phyloP scores from a whole-genome alignment of 2,329 filamentous ascomycete species.

The Paecilomyces sp. region DNA sequence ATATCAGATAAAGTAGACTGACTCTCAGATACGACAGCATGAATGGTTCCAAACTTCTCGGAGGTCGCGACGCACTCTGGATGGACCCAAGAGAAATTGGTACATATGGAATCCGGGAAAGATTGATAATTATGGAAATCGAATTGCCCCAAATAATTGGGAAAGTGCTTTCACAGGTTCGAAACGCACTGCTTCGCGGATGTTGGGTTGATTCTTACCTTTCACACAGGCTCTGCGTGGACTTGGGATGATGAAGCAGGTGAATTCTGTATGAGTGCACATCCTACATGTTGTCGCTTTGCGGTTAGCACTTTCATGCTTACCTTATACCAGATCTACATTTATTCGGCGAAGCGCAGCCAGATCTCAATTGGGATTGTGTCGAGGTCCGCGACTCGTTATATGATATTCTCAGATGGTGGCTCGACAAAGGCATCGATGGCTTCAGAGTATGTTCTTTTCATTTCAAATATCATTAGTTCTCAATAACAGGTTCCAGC shows the following conservation, averaged over 20 bases:
- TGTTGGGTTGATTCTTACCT: background rate
- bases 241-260: constrained; percentile 58
- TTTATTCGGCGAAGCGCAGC: constrained; percentile 63
- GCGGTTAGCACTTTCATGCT: background rate
- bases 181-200: background rate
- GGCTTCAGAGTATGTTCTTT: constrained; percentile 53
- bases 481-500: background rate
- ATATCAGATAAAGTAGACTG: background rate
- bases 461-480: background rate
- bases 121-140: background rate
- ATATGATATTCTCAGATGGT: constrained; percentile 64
- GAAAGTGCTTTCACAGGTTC: background rate
- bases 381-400: constrained; percentile 56
- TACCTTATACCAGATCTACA: constrained; percentile 42
- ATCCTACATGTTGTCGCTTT: background rate
- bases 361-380: constrained; percentile 74
- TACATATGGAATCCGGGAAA: background rate
- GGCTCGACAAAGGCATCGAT: constrained; percentile 64
- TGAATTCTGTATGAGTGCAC: constrained; percentile 48
- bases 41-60: constrained; percentile 60
- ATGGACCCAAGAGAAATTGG: constrained; percentile 50
- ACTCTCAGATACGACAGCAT: constrained; percentile 38
- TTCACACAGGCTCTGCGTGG: constrained; percentile 13
- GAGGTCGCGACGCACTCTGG: constrained; percentile 47
- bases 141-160: background rate